Conservation (phyloP, 352 stramenopile species). For the Phytophthora citrophthora region DNA sequence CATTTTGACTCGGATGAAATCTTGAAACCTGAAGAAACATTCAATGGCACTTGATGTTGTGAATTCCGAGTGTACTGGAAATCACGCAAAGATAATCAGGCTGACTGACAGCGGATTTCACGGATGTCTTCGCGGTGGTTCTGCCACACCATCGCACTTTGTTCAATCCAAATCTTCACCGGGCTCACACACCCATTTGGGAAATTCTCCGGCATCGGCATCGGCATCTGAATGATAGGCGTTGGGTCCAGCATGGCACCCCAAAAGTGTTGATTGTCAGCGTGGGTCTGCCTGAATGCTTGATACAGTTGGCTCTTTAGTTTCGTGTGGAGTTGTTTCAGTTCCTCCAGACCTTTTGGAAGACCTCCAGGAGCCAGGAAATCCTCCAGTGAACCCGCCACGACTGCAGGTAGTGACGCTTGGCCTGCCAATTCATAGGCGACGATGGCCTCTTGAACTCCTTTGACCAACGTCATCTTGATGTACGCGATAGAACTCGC, state of each 20-base stretch:
- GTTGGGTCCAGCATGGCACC: neutral
- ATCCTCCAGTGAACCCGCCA: neutral
- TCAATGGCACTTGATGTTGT: too few relatives aligned
- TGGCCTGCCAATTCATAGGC: neutral
- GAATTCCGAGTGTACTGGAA: too few relatives aligned
- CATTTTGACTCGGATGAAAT: too few relatives aligned
- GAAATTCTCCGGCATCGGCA: neutral
- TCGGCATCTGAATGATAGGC: neutral
- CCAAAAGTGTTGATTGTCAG: neutral
- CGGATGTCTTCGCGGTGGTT: neutral
- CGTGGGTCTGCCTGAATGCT: neutral
- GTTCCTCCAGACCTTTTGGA: neutral
- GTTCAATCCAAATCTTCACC: neutral
- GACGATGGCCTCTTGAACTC: neutral
- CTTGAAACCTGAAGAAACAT: too few relatives aligned
- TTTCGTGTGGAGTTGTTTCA: neutral
- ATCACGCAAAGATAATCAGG: neutral
- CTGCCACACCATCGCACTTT: neutral
- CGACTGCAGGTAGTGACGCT: neutral
- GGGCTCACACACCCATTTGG: neutral
- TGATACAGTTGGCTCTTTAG: neutral
- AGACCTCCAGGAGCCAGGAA: neutral
- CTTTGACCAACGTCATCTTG: neutral
- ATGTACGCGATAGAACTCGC: neutral
- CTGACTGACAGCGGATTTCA: neutral